phyloP scores from a whole-genome alignment of 768 basidiomycete genomes.

The Phanerochaete sordida region DNA sequence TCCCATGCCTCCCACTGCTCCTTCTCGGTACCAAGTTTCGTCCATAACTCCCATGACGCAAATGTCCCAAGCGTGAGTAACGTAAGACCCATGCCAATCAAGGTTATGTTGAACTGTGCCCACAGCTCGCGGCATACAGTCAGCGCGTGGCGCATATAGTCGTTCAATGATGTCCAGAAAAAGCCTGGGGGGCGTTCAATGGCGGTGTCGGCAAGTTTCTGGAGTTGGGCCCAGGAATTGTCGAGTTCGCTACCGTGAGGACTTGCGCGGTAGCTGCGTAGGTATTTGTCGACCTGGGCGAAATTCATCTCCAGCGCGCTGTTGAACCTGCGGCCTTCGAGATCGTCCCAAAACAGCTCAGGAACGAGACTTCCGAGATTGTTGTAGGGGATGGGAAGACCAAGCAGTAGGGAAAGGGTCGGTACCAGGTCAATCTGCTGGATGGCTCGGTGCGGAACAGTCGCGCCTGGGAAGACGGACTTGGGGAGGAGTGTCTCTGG shows the following conservation, averaged over 20 bases:
- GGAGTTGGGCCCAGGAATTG: constrained; percentile 53
- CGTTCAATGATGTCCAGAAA: constrained; percentile 26
- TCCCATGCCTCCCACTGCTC: constrained; percentile 45
- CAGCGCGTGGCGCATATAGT: constrained; percentile 62
- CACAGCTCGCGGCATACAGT: constrained; percentile 79
- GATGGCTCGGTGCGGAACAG: constrained; percentile 54
- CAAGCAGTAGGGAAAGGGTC: constrained; percentile 82
- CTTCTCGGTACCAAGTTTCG: constrained; percentile 37
- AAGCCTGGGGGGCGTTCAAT: background rate
- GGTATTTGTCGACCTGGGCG: constrained; percentile 71
- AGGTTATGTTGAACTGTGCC: constrained; percentile 86
- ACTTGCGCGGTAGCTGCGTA: constrained; percentile 71
- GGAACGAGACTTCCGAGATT: constrained; percentile 92
- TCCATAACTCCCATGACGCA: constrained; percentile 54
- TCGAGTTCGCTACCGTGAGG: constrained; percentile 73
- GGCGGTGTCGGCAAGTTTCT: constrained; percentile 39
- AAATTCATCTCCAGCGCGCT: constrained; percentile 69
- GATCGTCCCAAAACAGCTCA: constrained; percentile 73
- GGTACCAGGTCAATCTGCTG: constrained; percentile 95
- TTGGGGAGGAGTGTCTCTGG: constrained; percentile 52
- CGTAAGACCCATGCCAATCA: constrained; percentile 72
- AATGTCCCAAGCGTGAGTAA: constrained; percentile 55
- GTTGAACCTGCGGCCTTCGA: constrained; percentile 36
- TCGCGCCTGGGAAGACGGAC: constrained; percentile 57
- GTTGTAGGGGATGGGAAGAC: constrained; percentile 93